Conservation (phyloP, 345 rosid genomes). For the Eucalyptus melliodora region DNA sequence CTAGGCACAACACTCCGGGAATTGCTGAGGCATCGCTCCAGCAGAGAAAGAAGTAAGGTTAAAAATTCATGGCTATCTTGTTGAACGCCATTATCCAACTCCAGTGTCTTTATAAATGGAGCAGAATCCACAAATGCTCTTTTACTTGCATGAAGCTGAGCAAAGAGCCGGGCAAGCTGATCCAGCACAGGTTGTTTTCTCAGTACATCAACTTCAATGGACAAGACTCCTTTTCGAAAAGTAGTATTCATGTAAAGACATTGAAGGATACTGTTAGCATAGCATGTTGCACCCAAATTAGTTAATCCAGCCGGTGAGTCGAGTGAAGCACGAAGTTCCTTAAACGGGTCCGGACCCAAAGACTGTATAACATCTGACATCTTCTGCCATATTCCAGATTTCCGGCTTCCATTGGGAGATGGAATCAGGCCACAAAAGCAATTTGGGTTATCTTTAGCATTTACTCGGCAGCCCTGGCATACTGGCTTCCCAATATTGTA, state of each 20-base stretch:
- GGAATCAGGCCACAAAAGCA: slow-evolving; percentile 89
- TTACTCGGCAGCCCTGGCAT: slow-evolving; percentile 94
- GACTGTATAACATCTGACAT: slow-evolving; percentile 48
- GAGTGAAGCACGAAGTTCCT: slow-evolving; percentile 54
- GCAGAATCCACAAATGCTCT: slow-evolving; percentile 86
- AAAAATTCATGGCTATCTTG: slow-evolving; percentile 98
- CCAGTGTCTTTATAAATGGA: slow-evolving; percentile 82
- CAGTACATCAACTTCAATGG: slow-evolving; percentile 66
- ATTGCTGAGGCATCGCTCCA: slow-evolving; percentile 71
- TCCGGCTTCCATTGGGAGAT: slow-evolving; percentile 71
- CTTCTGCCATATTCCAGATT: slow-evolving; percentile 93
- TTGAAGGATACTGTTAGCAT: slow-evolving; percentile 96
- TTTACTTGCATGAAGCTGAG: slow-evolving; percentile 69
- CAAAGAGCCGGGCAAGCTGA: slow-evolving; percentile 85
- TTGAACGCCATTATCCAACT: slow-evolving; percentile 90
- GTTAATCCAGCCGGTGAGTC: slow-evolving; percentile 86
- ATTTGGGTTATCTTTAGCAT: slow-evolving; percentile 88
- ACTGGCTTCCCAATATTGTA: slow-evolving; percentile 65
- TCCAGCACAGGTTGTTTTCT: slow-evolving; percentile 71
- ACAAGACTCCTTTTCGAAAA: slow-evolving; percentile 72
- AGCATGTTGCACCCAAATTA: slow-evolving; percentile 93
- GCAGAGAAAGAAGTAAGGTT: slow-evolving; percentile 86
- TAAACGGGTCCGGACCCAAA: slow-evolving; percentile 60
- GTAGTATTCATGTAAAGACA: slow-evolving; percentile 80
- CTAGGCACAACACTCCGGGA: slow-evolving; percentile 51